Conservation (phyloP, 768 basidiomycete genomes). For the Tephrocybe sp. region DNA sequence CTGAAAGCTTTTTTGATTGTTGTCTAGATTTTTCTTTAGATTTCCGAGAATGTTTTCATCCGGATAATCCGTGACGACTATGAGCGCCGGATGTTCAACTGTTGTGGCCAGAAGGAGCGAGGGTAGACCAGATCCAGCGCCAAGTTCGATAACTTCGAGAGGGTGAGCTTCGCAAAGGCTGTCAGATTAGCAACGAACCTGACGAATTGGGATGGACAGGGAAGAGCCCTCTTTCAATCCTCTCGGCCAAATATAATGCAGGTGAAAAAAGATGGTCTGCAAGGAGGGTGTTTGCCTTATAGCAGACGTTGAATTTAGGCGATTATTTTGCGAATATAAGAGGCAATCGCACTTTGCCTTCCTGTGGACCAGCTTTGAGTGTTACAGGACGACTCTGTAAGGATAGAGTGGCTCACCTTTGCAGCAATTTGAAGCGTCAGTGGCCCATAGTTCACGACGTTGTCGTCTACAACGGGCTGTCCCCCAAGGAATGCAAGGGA, state of each 20-base stretch:
- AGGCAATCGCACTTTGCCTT: conserved; percentile 51
- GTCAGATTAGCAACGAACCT: conserved; percentile 26
- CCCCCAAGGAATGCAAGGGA: conserved; percentile 50
- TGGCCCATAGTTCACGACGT: conserved; percentile 49
- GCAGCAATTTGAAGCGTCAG: conserved; percentile 52
- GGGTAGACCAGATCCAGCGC: conserved; percentile 66
- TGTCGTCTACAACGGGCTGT: conserved; percentile 38
- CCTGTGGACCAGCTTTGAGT: conserved; percentile 29
- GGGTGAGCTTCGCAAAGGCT: neutral
- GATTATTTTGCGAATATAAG: conserved; percentile 3
- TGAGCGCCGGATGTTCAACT: conserved; percentile 41
- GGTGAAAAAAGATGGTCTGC: conserved; percentile 77
- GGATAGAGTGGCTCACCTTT: conserved; percentile 39
- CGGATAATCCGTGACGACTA: conserved; percentile 70
- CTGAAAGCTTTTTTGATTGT: conserved; percentile 38
- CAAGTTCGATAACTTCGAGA: conserved; percentile 64
- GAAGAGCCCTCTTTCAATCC: conserved; percentile 56
- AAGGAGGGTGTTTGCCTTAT: conserved; percentile 64
- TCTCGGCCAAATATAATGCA: conserved; percentile 61
- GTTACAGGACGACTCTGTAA: conserved; percentile 1
- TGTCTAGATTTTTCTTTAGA: conserved; percentile 49
- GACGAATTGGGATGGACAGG: conserved; percentile 33
- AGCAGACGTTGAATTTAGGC: conserved; percentile 8
- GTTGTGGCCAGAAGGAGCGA: conserved; percentile 55
- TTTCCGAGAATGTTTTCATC: conserved; percentile 59